Evolutionary conservation across 257 asterid species (phyloP).

Genomic region (Sherardia arvensis): DNA sequence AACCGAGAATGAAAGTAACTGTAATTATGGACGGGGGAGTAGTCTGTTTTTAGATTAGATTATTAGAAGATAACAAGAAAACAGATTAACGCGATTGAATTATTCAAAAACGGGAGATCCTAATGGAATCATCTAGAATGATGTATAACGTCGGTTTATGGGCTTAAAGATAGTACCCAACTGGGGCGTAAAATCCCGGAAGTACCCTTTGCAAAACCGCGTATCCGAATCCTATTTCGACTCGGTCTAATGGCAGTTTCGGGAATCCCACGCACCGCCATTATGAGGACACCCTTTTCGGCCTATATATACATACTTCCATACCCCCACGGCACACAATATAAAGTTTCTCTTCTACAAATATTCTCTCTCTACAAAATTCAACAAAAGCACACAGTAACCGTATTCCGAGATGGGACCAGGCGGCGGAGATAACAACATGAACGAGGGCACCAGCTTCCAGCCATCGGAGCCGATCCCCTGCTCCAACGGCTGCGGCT

Average conservation of each 20-base stretch:
- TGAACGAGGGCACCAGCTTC: constrained; percentile 26
- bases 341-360: not conserved
- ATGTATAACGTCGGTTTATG: not conserved
- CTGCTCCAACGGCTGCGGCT: constrained; percentile 41
- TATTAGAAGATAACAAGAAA: not conserved
- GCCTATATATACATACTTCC: not conserved
- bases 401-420: constrained; percentile 23
- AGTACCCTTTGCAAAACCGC: not conserved
- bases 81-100: not conserved
- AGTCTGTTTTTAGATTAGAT: not conserved
- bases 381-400: not conserved
- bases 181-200: not conserved
- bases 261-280: constrained; percentile 8
- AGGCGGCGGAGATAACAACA: constrained; percentile 25
- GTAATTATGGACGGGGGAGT: not conserved
- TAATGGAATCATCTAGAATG: not conserved
- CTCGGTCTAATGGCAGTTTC: constrained; percentile 1
- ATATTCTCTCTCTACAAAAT: not conserved
- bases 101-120: not conserved
- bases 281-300: not conserved
- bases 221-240: not conserved
- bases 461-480: constrained; percentile 28
- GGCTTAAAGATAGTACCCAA: not conserved
- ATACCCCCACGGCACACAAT: not conserved
- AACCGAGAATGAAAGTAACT: not conserved